A percentile compares a stretch with the other conserved stretches of the same genome.
Evolutionary conservation across 495 filamentous ascomycete genomes (phyloP).

Genomic region (Hyphodiscus hymeniophilus): DNA sequence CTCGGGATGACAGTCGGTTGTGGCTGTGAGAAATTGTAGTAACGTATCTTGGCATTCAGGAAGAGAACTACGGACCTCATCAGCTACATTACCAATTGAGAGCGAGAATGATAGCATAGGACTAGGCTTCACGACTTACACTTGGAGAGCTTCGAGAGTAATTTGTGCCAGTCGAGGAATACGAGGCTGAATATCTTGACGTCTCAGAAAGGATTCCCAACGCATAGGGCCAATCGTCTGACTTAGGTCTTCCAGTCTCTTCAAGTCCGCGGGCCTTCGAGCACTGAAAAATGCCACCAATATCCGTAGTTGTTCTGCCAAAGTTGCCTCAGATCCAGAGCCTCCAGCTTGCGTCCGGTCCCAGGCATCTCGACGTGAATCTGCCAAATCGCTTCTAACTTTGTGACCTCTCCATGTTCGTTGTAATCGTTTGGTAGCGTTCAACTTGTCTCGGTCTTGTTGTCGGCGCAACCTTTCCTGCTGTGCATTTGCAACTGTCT

Average conservation of each 20-base stretch:
- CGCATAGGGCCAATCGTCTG: slow-evolving; percentile 9
- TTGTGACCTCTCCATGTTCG: slow-evolving; percentile 75
- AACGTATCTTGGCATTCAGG: slow-evolving; percentile 9
- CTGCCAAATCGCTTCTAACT: slow-evolving; percentile 48
- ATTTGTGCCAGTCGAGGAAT: slow-evolving; percentile 39
- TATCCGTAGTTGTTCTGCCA: slow-evolving; percentile 20
- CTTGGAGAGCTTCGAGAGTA: slow-evolving; percentile 34
- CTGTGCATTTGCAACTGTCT: slow-evolving; percentile 76
- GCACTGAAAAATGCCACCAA: slow-evolving; percentile 26
- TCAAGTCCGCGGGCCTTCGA: slow-evolving; percentile 16
- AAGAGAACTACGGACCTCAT: slow-evolving; percentile 13
- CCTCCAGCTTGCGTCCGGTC: slow-evolving; percentile 36
- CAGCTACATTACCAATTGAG: neutral
- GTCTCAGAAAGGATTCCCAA: slow-evolving; percentile 8
- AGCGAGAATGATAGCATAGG: neutral
- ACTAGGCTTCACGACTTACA: slow-evolving; percentile 12
- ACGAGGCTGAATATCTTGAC: slow-evolving; percentile 10
- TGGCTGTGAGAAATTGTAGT: slow-evolving; percentile 14
- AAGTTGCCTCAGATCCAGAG: slow-evolving; percentile 14
- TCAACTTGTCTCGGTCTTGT: slow-evolving; percentile 69
- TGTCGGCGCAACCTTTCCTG: slow-evolving; percentile 74
- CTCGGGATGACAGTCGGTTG: slow-evolving; percentile 7
- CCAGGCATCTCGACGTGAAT: slow-evolving; percentile 56
- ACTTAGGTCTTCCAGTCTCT: slow-evolving; percentile 13
- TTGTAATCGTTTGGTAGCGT: slow-evolving; percentile 69